phyloP scores from a whole-genome alignment of 2,329 filamentous ascomycete species.

The Pseudocercospora eumusae region DNA sequence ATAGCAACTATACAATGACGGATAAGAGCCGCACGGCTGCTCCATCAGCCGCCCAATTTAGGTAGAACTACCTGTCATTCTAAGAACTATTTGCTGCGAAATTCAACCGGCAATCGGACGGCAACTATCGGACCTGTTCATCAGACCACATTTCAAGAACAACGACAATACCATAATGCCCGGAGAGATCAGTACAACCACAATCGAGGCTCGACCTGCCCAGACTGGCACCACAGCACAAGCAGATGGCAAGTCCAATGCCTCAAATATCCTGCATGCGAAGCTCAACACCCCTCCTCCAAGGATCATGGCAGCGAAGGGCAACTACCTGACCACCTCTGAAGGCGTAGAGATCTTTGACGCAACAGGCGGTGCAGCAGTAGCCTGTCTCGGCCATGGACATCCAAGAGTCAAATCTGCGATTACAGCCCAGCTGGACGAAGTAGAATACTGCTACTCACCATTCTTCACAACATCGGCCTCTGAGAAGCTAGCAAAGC shows the following conservation, averaged over 20 bases:
- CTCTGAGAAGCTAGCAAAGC: slow-evolving; percentile 54
- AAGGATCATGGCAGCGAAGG: slow-evolving; percentile 50
- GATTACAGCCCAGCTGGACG: slow-evolving; percentile 58
- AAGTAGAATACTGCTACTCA: slow-evolving; percentile 60
- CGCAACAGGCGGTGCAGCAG: slow-evolving; percentile 69
- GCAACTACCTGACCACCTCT: slow-evolving; percentile 52
- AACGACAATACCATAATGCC: slow-evolving; percentile 1
- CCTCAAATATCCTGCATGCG: slow-evolving; percentile 49
- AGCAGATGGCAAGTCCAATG: slow-evolving; percentile 12
- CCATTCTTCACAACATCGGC: slow-evolving; percentile 57
- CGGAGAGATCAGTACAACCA: not conserved
- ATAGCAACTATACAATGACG: not conserved
- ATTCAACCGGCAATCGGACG: not conserved
- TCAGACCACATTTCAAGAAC: not conserved
- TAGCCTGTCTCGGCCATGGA: slow-evolving; percentile 66
- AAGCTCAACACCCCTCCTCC: slow-evolving; percentile 48
- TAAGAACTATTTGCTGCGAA: no score
- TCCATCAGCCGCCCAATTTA: no score
- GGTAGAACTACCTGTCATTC: no score
- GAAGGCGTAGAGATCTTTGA: slow-evolving; percentile 65
- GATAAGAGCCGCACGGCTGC: no score
- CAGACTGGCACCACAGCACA: slow-evolving; percentile 21
- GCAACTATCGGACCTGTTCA: not conserved
- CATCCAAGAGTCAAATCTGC: slow-evolving; percentile 55
- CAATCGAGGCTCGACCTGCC: not conserved